Conservation (phyloP, 2,329 filamentous ascomycete species). For the Aaosphaeria pasadenensis region DNA sequence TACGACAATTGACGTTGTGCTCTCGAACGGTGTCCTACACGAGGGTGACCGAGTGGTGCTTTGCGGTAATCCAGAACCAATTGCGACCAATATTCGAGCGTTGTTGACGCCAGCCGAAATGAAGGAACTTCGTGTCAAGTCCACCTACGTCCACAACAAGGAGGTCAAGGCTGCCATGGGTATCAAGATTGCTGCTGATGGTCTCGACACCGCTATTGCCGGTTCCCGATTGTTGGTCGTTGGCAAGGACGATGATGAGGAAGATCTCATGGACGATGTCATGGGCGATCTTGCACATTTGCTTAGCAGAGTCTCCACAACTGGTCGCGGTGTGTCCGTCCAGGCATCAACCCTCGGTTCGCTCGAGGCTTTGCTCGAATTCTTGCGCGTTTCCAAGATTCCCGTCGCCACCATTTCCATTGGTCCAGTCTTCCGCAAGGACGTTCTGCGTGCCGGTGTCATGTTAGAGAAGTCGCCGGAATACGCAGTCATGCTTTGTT, state of each 20-base stretch:
- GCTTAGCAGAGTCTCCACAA: conserved; percentile 86
- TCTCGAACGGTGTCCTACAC: conserved; percentile 90
- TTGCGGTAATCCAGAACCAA: conserved; percentile 94
- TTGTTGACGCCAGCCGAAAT: conserved; percentile 89
- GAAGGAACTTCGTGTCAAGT: conserved; percentile 93
- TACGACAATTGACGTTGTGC: conserved; percentile 95
- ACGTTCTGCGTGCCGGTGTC: conserved; percentile 88
- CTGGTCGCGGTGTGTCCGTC: conserved; percentile 91
- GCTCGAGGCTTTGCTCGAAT: conserved; percentile 91
- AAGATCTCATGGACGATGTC: conserved; percentile 94
- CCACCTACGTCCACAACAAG: conserved; percentile 97
- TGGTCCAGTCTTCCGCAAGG: conserved; percentile 95
- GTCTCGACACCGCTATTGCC: conserved; percentile 92
- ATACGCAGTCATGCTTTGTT: conserved; percentile 98
- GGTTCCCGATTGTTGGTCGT: conserved; percentile 93
- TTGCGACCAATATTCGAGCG: conserved; percentile 91
- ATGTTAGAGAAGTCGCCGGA: conserved; percentile 97
- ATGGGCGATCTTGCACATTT: conserved; percentile 91
- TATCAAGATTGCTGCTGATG: conserved; percentile 97
- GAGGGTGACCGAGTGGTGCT: conserved; percentile 94
- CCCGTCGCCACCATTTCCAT: conserved; percentile 97
- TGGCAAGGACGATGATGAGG: conserved; percentile 92
- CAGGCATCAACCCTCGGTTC: conserved; percentile 97
- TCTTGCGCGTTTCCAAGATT: conserved; percentile 94
- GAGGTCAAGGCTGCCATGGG: conserved; percentile 97